Percentiles rank a stretch among this genome's conserved stretches.
Evolutionary conservation across 2,329 filamentous ascomycete species (phyloP).

Genomic region (Thielaviopsis musarum): DNA sequence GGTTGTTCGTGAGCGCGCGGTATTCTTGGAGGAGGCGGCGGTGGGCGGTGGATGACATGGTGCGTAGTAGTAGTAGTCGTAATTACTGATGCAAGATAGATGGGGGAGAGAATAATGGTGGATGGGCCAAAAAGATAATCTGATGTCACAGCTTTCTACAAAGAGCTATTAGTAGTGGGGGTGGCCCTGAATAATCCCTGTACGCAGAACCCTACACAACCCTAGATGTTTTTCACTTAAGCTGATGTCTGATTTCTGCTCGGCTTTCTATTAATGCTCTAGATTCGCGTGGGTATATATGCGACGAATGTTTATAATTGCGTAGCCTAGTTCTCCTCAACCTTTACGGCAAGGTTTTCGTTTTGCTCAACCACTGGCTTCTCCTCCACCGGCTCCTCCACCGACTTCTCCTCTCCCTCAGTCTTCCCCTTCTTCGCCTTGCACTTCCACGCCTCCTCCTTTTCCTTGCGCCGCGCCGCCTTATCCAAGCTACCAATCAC

Average conservation of each 20-base stretch:
- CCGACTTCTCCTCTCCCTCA: conserved; percentile 1
- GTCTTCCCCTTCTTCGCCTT: conserved; percentile 30
- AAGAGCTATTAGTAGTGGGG: no score
- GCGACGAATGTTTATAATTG: neutral
- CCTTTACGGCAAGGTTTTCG: neutral
- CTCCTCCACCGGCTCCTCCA: neutral
- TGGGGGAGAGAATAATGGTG: no score
- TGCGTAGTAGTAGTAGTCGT: no score
- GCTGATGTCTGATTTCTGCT: no score
- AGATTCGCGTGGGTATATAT: neutral
- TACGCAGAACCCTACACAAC: neutral
- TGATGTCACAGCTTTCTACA: no score
- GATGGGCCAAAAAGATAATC: no score
- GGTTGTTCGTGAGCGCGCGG: conserved; percentile 79
- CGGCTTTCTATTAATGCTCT: no score
- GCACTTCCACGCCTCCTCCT: conserved; percentile 32
- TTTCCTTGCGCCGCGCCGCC: conserved; percentile 37
- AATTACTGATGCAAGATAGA: no score
- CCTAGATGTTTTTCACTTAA: neutral
- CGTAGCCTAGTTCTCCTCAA: neutral
- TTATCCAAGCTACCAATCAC: conserved; percentile 38
- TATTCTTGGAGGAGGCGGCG: conserved; percentile 92
- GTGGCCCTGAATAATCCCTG: no score
- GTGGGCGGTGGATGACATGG: conserved; percentile 43
- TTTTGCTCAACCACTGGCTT: neutral